Evolutionary conservation across 2,329 filamentous ascomycete genomes (phyloP).

Genomic region (Xylariaceae sp.): DNA sequence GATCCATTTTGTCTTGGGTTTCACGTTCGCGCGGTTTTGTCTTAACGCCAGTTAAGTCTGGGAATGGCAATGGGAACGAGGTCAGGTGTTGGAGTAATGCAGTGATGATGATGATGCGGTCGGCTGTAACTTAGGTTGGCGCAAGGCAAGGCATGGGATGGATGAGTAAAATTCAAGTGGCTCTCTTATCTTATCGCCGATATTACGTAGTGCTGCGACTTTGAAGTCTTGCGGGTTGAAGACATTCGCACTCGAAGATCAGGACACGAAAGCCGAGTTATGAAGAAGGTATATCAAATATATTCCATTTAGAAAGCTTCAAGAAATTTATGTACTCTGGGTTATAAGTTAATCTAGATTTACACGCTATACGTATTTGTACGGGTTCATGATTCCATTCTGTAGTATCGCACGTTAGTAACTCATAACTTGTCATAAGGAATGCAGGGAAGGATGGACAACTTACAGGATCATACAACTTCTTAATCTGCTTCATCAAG

Average conservation of each 20-base stretch:
- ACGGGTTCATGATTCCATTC: slow-evolving; percentile 99
- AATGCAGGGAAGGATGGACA: no score
- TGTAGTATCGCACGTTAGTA: slow-evolving; percentile 37
- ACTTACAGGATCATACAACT: slow-evolving; percentile 87
- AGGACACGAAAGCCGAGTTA: no score
- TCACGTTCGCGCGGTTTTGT: no score
- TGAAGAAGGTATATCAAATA: no score
- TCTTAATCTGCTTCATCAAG: slow-evolving; percentile 94
- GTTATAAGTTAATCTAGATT: neutral
- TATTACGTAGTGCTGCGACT: neutral
- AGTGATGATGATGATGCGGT: neutral
- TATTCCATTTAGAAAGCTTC: no score
- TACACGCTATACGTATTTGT: slow-evolving; percentile 73
- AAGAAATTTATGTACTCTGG: neutral
- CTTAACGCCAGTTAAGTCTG: neutral
- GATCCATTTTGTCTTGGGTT: slow-evolving; percentile 9
- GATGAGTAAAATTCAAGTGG: slow-evolving; percentile 12
- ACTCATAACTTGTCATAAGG: no score
- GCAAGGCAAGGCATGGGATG: neutral
- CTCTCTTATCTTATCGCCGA: slow-evolving; percentile 24
- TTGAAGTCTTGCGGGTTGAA: no score
- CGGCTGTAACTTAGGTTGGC: neutral
- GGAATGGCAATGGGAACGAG: neutral
- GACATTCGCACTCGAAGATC: no score
- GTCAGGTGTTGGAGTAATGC: neutral